Evolutionary conservation across 345 rosid species (phyloP).

Genomic region (Acer yangbiense): DNA sequence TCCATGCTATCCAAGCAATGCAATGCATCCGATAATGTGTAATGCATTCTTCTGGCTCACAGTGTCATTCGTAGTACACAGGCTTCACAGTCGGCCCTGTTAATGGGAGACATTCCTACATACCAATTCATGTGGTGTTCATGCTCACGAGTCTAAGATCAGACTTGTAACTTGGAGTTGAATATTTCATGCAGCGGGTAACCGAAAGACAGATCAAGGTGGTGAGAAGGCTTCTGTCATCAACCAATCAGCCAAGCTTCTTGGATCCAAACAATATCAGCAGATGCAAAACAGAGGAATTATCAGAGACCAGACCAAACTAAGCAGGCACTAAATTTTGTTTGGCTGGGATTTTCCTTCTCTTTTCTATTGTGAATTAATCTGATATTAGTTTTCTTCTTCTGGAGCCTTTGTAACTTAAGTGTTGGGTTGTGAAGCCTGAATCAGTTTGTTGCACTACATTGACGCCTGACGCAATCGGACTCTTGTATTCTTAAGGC

Average conservation of each 20-base stretch:
- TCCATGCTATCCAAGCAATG: slow-evolving; percentile 43
- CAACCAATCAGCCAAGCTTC: slow-evolving; percentile 87
- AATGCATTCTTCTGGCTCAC: slow-evolving; percentile 62
- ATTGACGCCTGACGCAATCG: no score
- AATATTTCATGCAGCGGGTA: slow-evolving; percentile 42
- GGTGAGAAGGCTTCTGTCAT: slow-evolving; percentile 67
- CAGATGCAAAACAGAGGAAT: slow-evolving; percentile 23
- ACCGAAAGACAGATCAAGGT: slow-evolving; percentile 67
- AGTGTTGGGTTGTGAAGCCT: background rate
- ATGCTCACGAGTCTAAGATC: no score
- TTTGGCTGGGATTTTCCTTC: no score
- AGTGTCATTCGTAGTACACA: slow-evolving; percentile 58
- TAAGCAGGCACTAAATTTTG: background rate
- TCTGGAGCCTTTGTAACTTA: background rate
- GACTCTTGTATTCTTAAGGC: no score
- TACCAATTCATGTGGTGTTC: slow-evolving; percentile 23
- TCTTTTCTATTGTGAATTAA: background rate
- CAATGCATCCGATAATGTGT: slow-evolving; percentile 62
- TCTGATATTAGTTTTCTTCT: background rate
- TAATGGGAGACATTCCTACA: slow-evolving; percentile 50
- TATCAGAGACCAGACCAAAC: background rate
- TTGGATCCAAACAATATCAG: slow-evolving; percentile 32
- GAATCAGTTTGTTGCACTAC: no score
- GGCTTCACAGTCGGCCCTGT: slow-evolving; percentile 58
- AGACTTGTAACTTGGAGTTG: background rate